A percentile compares a stretch with the other conserved stretches of the same genome.
phyloP scores from a whole-genome alignment of 441 rosid genomes.

The Viola pubescens region DNA sequence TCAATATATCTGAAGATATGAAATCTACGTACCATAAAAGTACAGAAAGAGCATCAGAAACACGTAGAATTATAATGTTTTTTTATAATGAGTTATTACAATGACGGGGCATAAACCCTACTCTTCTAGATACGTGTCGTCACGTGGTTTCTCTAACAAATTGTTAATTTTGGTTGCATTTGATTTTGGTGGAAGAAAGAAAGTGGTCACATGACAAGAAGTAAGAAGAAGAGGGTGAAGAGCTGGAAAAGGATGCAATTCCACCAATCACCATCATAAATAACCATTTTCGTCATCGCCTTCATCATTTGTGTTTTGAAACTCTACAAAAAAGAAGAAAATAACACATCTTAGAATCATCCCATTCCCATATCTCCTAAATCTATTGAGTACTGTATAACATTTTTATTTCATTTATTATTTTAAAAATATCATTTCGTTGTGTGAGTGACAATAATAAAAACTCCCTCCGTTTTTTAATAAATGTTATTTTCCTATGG shows the following conservation, averaged over 20 bases:
- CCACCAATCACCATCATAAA: slow-evolving; percentile 28
- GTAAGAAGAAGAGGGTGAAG: not conserved
- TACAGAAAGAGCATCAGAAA: too few relatives aligned
- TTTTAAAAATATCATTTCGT: too few relatives aligned
- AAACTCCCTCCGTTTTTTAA: too few relatives aligned
- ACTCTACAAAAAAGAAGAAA: slow-evolving; percentile 4
- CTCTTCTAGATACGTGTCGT: slow-evolving; percentile 1
- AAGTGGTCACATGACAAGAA: slow-evolving; percentile 19
- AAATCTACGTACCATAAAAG: too few relatives aligned
- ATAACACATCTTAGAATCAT: not conserved
- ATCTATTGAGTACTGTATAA: not conserved
- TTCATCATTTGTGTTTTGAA: slow-evolving; percentile 45
- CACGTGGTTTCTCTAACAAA: not conserved
- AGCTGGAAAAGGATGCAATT: slow-evolving; percentile 34
- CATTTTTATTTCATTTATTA: too few relatives aligned
- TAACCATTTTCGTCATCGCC: slow-evolving; percentile 23
- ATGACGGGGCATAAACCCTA: too few relatives aligned
- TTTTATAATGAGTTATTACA: too few relatives aligned
- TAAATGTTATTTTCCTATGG: too few relatives aligned
- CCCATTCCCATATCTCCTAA: slow-evolving; percentile 6
- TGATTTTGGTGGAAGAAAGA: not conserved
- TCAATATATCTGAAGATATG: too few relatives aligned
- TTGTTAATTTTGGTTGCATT: not conserved
- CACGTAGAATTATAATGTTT: too few relatives aligned
- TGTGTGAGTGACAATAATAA: too few relatives aligned